Conservation (phyloP, 2,329 filamentous ascomycete species). For the Alternaria dauci region DNA sequence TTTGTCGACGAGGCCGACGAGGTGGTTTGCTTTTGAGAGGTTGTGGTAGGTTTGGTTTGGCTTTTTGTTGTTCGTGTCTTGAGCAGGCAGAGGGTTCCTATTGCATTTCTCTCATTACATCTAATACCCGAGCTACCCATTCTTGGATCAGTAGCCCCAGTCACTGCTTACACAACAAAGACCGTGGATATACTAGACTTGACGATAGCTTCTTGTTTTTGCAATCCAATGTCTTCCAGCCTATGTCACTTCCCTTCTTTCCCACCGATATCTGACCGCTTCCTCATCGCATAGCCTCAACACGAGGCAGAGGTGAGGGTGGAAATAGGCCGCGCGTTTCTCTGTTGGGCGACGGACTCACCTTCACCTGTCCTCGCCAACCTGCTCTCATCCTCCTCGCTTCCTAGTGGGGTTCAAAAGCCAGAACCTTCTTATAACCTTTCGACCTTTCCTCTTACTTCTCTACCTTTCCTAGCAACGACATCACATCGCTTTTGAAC, state of each 20-base stretch:
- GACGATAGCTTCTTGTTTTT: too few relatives aligned
- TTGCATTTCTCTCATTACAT: not conserved
- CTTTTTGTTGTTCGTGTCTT: not conserved
- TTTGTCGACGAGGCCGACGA: not conserved
- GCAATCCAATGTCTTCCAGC: too few relatives aligned
- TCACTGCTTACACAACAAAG: too few relatives aligned
- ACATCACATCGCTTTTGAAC: too few relatives aligned
- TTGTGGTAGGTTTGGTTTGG: not conserved
- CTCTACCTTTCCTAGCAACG: too few relatives aligned
- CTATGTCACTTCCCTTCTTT: too few relatives aligned
- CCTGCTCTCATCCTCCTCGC: too few relatives aligned
- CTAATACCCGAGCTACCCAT: not conserved
- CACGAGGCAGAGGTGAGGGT: too few relatives aligned
- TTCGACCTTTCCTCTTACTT: accelerated
- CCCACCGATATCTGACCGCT: too few relatives aligned
- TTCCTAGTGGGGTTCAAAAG: not conserved
- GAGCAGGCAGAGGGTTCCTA: not conserved
- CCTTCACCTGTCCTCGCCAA: conserved; percentile 16
- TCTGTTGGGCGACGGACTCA: not conserved
- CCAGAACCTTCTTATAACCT: accelerated
- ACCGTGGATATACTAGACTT: too few relatives aligned
- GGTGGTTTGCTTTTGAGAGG: accelerated
- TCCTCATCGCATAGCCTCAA: accelerated
- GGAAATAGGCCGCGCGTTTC: too few relatives aligned
- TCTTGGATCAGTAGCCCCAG: too few relatives aligned